phyloP scores from a whole-genome alignment of 257 asterid species.

The Ligustrum vulgare region DNA sequence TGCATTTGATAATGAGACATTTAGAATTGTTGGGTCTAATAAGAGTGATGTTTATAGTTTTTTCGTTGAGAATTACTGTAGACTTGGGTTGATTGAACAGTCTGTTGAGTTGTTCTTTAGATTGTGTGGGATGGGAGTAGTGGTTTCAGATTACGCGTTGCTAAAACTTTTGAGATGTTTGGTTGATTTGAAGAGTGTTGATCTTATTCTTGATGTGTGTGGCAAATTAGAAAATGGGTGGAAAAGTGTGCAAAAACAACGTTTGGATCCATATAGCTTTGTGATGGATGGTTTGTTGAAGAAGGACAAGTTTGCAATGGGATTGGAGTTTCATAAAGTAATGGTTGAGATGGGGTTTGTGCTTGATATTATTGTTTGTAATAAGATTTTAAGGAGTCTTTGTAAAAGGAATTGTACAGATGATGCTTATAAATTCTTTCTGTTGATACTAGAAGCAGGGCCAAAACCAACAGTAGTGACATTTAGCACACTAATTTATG shows the following conservation, averaged over 20 bases:
- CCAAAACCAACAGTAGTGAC: conserved; percentile 48
- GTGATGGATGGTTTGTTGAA: conserved; percentile 38
- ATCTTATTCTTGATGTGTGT: conserved; percentile 25
- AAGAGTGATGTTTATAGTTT: conserved; percentile 29
- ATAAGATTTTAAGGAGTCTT: conserved; percentile 32
- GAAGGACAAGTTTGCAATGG: conserved; percentile 31
- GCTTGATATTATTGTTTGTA: conserved; percentile 34
- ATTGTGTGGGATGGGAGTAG: conserved; percentile 28
- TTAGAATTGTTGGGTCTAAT: conserved; percentile 25
- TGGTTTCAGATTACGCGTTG: conserved; percentile 27
- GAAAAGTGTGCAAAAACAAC: conserved; percentile 1
- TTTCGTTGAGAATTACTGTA: conserved; percentile 32
- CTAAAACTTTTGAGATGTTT: conserved; percentile 31
- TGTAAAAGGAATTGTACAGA: conserved; percentile 19
- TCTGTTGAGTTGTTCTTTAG: conserved; percentile 29
- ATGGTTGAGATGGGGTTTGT: conserved; percentile 29
- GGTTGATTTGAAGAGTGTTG: conserved; percentile 22
- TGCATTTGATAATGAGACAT: conserved; percentile 30
- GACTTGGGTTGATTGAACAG: conserved; percentile 29
- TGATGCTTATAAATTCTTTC: conserved; percentile 27
- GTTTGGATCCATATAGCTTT: conserved; percentile 27
- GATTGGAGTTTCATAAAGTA: conserved; percentile 33
- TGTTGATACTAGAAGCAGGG: conserved; percentile 34
- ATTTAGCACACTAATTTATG: conserved; percentile 38
- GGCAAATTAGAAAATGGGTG: conserved; percentile 7